Evolutionary conservation across 1,284 basidiomycete species (phyloP), one percentile per base, ranked within the genome.

Genomic region (Porogramme epimiltina): DNA sequence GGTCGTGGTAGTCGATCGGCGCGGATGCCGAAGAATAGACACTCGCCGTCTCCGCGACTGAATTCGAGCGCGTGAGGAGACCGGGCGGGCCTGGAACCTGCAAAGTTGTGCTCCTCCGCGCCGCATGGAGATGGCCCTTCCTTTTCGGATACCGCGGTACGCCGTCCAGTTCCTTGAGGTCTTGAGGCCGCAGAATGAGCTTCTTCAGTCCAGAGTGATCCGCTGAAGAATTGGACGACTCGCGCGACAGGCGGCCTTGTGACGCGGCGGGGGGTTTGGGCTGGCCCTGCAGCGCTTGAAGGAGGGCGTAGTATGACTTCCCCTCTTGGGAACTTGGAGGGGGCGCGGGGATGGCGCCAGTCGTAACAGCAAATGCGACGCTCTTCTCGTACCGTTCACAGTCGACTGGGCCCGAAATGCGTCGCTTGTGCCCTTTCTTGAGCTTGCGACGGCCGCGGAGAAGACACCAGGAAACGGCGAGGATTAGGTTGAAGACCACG

Each of bases 21-120:
- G 71, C 73, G 18, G 74, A 76, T 6, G 66, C 70, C 4, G 65
- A 60, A 13, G 75, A 77, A 54, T 77, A 75, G 19, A 73, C 58
- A 34, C 73, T 76, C 16, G 61, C 67, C 1, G 70, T 69, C 42
- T 72, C 71, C 36, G 60, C 51, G 24, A 67, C 47, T 42, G 60
- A 54, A 25, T 58, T 56, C 16, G 55, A 39, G n/a, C 54, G 66
- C 25, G 46, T n/a, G n/a, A n/a, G 46, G 24, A 52, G 45, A 26
- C 36, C 42, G 15, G 36, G 31, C 19, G 20, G 42, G 26, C 28
- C 34, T 10, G 57, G 46, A 3, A 53, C 37, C 23, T 41, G 49
- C 15, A 56, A 34, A 6, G 38, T 38, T 23, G 20, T 43, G 44
- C 49, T 56, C 44, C 34, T 49, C 24, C 45, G 54, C 34, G 45